Conservation (phyloP, 768 basidiomycete genomes). For the Auricularia heimuer region DNA sequence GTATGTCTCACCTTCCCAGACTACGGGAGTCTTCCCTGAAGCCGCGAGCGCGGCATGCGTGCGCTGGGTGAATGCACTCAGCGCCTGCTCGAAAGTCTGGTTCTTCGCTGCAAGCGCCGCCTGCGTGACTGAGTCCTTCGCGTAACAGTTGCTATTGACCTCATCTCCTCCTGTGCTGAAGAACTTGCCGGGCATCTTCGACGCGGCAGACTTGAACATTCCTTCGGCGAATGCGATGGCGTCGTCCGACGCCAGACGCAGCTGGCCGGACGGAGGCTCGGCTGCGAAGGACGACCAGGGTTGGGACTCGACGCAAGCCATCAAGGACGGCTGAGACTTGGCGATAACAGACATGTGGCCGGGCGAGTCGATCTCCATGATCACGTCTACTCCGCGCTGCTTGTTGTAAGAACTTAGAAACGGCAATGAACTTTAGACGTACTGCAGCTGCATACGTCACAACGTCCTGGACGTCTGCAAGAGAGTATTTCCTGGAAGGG, state of each 20-base stretch:
- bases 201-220: conserved; percentile 39
- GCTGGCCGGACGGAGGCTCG: conserved; percentile 75
- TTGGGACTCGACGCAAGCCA: conserved; percentile 46
- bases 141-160: conserved; percentile 58
- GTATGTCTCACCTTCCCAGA: conserved; percentile 46
- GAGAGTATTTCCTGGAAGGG: conserved; percentile 39
- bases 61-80: conserved; percentile 49
- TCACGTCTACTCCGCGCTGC: conserved; percentile 65
- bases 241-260: conserved; percentile 54
- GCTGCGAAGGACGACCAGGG: conserved; percentile 40
- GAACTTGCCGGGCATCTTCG: conserved; percentile 44
- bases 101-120: conserved; percentile 38
- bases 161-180: conserved; percentile 82
- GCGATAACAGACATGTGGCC: conserved; percentile 69
- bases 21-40: conserved; percentile 63
- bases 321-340: conserved; percentile 55
- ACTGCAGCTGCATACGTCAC: conserved; percentile 62
- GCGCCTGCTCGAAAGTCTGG: conserved; percentile 51
- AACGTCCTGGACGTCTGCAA: conserved; percentile 47
- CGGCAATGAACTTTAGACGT: conserved; percentile 18
- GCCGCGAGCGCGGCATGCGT: conserved; percentile 47
- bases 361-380: conserved; percentile 76
- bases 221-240: conserved; percentile 49
- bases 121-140: conserved; percentile 50
- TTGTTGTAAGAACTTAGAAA: conserved; percentile 13